Evolutionary conservation across 2,329 filamentous ascomycete genomes (phyloP), one percentile per base, ranked within the genome.

Genomic region (Magnaporthales sp.): DNA sequence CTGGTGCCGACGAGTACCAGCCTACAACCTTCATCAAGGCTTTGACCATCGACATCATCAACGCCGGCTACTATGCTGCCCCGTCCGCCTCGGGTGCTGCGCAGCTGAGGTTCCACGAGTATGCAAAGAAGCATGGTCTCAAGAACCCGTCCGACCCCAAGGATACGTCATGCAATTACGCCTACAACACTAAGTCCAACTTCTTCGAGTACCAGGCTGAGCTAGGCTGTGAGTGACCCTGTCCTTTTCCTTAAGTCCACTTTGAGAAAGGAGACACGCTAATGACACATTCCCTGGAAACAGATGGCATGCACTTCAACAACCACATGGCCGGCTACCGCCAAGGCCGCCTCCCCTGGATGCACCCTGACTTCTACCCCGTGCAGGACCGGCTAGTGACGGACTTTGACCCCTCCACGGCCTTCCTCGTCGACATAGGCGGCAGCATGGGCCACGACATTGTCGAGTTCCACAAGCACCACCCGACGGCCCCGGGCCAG

Each of bases 11-110:
- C 60, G 72, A 75, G 30, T 81, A 80, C 69, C 69, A 70, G 68
- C 71, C 74, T 0, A 80, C 76, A 66, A 79, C 77, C 70, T 80
- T 78, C 66, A 72, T 74, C 60, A 77, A 72, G 58, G 73, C 76
- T 0, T 68, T 80, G 65, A 73, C 72, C 56, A 70, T 78, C 26
- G 72, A 74, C 4, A 71, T 75, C 22, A 76, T 80, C 13, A 71
- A 73, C 0, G 74, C 73, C 19, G 75, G 75, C 1, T 80, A 80
- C 32, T 58, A n/a, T 13, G 54, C 22, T 22, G 54, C 24, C 5
- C 2, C 54, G 54, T 22, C 54, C 1, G 22, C 54, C 3, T 24
- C 22, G 4, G 54, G 22, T 10, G 22, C 54, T 8, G 54, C 54
- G 1, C 54, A 22, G n/a, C 24, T 58, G 54, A 26, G 24, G 24